Conservation (phyloP, 1,284 basidiomycete species). For the Caloboletus firmus region DNA sequence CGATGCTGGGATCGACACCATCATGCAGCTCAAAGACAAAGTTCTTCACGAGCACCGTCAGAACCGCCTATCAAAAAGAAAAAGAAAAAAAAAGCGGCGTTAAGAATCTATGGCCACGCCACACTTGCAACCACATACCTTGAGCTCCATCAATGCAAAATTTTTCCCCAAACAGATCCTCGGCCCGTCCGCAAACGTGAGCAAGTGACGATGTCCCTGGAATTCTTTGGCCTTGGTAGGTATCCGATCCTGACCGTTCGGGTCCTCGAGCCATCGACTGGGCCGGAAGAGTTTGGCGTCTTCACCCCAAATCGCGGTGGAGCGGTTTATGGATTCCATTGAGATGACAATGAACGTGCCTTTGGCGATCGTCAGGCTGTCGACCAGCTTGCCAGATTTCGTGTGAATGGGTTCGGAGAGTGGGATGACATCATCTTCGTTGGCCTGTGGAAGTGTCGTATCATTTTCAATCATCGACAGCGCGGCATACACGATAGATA, state of each 20-base stretch:
- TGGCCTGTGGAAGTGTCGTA: conserved; percentile 31
- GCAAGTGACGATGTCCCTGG: conserved; percentile 41
- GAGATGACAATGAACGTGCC: conserved; percentile 44
- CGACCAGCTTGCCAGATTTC: conserved; percentile 36
- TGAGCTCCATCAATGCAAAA: conserved; percentile 47
- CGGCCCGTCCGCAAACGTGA: conserved; percentile 44
- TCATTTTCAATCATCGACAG: conserved; percentile 3
- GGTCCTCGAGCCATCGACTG: conserved; percentile 37
- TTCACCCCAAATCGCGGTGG: conserved; percentile 45
- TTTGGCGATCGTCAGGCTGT: conserved; percentile 43
- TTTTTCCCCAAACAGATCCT: conserved; percentile 43
- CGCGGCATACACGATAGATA: not conserved
- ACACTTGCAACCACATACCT: conserved; percentile 35
- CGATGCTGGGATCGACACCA: conserved; percentile 19
- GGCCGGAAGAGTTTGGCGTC: conserved; percentile 39
- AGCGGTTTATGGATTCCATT: conserved; percentile 47
- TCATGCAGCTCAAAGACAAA: conserved; percentile 26
- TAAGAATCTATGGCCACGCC: not conserved
- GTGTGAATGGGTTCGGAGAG: conserved; percentile 43
- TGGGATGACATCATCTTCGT: conserved; percentile 54
- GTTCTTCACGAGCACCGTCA: conserved; percentile 22
- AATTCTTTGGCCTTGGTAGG: conserved; percentile 36
- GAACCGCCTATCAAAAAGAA: conserved; percentile 11
- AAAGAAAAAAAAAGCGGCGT: too few species aligned
- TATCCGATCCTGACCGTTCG: conserved; percentile 8